Conservation (phyloP, 306 rosid species). For the Rubus idaeus region DNA sequence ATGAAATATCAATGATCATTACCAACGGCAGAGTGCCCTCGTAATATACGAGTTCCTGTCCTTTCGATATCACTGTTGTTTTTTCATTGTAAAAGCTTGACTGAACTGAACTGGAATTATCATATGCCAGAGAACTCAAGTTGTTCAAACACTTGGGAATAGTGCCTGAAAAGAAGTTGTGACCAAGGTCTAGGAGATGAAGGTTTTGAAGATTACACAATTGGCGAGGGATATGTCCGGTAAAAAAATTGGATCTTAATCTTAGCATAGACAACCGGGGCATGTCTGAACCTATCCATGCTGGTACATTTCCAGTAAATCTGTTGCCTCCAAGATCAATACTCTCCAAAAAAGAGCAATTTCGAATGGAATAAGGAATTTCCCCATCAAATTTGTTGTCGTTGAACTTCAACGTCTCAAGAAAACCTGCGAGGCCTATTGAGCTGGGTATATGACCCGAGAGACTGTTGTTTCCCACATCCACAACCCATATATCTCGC, state of each 20-base stretch:
- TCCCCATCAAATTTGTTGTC: neutral
- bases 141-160: conserved; percentile 1
- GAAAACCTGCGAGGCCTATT: neutral
- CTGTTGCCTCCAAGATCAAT: neutral
- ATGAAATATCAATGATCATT: neutral
- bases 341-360: rapidly evolving
- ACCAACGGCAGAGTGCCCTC: neutral
- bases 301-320: neutral
- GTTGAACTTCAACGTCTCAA: neutral
- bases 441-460: neutral
- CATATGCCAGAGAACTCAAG: neutral
- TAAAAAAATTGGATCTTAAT: neutral
- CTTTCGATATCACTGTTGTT: neutral
- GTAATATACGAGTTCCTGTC: neutral
- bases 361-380: neutral
- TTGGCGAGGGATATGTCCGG: neutral
- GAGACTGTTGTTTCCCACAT: neutral
- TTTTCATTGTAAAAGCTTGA: no score
- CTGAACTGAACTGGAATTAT: neutral
- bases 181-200: neutral
- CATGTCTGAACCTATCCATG: neutral
- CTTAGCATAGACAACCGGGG: neutral
- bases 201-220: neutral
- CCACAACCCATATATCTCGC: rapidly evolving
- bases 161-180: neutral